Base-by-base conservation (phyloP, 164 flowering plant genomes). In the Aristolochia californica region DNA sequence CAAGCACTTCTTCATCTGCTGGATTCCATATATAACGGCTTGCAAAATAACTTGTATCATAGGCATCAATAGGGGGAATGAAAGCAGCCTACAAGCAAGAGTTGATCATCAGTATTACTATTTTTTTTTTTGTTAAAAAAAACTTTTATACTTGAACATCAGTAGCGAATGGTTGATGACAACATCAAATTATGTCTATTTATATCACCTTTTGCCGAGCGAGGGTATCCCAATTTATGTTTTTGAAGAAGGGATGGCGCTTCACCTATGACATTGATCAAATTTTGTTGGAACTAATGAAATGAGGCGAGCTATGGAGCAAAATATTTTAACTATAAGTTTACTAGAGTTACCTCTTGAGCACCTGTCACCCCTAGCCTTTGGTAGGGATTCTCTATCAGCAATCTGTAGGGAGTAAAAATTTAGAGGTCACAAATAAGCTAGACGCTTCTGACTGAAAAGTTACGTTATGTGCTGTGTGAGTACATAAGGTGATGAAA, bases 281-380 rank as follows among this genome's bases (percentile, higher is more conserved):
- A 34, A 2, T 8, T 34, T 34, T 9, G 40, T 34, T 1, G 10
- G 10, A 34, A 34, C 40, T 34, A 34, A 8, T 28, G 40, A 34
- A 34, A 7, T 5, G 40, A 34, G 40, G 40, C 10, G 10, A n/a
- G 10, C 10, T 34, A 34, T 34, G 40, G 40, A 34, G 40, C n/a
- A n/a, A 48, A 20, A 38, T 20, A 44, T 49, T 45, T 45, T 44
- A 43, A 58, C 24, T 13, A 58, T n/a, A 53, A 44, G 17, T 38
- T n/a, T 13, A 51, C 0, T 27, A 55, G 18, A 57, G 12, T 66
- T 70, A 94, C 99, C 96, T 94, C 99, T 57, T 68, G 62, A 1
- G 99, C 78, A 27, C 99, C 97, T 0, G 99, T 94, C 58, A 93
- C 80, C 57, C 99, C 99, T 48, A 94, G 80, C 72, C 99, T 85